phyloP scores from a whole-genome alignment of 2,329 filamentous ascomycete species.

The Purpureocillium takamizusanense region DNA sequence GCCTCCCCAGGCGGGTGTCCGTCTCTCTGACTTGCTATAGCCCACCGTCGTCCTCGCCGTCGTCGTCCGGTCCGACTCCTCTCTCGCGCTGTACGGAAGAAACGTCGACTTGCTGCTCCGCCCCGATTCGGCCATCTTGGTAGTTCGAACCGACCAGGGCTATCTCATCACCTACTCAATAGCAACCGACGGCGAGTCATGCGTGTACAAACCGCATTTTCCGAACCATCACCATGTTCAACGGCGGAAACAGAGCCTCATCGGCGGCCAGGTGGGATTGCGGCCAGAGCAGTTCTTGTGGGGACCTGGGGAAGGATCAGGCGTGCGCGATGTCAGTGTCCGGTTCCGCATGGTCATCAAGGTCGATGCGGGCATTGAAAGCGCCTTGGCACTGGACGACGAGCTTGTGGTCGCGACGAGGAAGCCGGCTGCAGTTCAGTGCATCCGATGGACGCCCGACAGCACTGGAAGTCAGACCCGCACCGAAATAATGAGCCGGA shows the following conservation, averaged over 20 bases:
- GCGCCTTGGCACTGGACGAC: constrained; percentile 80
- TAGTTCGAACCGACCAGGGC: constrained; percentile 76
- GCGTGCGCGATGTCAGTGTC: constrained; percentile 78
- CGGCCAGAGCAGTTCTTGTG: constrained; percentile 56
- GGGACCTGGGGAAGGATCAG: constrained; percentile 73
- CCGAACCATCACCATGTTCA: constrained; percentile 57
- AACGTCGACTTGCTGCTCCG: constrained; percentile 80
- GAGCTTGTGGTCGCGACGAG: constrained; percentile 86
- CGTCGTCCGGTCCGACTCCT: constrained; percentile 72
- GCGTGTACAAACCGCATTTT: constrained; percentile 80
- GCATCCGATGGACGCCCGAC: constrained; percentile 89
- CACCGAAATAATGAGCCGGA: constrained; percentile 81
- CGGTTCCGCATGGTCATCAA: constrained; percentile 97
- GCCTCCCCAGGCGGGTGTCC: background rate
- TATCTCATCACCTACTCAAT: constrained; percentile 94
- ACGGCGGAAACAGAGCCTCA: constrained; percentile 51
- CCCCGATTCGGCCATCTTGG: constrained; percentile 85
- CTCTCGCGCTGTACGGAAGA: constrained; percentile 72
- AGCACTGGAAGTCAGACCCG: constrained; percentile 74
- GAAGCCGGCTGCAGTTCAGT: constrained; percentile 91
- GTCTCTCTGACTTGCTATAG: constrained; percentile 31
- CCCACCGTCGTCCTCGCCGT: constrained; percentile 83
- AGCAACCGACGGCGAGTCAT: constrained; percentile 70
- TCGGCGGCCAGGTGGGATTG: constrained; percentile 43
- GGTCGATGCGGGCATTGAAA: constrained; percentile 88